These are phyloP conservation scores for Lindgomyces ingoldianus DNA, from an alignment of 495 filamentous ascomycete species.

Conservation along the genomic window DNA sequence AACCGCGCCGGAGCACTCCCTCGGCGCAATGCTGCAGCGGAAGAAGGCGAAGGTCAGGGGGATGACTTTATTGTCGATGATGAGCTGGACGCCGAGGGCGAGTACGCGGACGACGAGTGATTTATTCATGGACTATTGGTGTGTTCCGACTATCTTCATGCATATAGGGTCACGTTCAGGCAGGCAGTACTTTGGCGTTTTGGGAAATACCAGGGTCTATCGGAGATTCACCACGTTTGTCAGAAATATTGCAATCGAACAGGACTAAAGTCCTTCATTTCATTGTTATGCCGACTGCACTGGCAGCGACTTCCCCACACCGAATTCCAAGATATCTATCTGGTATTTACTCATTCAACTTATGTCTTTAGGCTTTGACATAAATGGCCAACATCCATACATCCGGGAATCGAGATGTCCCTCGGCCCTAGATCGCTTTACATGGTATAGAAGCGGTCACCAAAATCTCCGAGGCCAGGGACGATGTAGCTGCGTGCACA, in stretches of 20 bases:
- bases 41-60: conserved; percentile 37
- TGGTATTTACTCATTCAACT: no score
- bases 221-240: neutral
- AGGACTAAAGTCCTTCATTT: neutral
- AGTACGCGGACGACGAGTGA: conserved; percentile 47
- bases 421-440: no score
- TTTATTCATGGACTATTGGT: neutral
- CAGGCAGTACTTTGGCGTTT: neutral
- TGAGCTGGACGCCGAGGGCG: conserved; percentile 46
- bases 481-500: conserved; percentile 76
- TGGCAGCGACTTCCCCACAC: no score
- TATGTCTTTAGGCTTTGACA: no score
- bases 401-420: no score
- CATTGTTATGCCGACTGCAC: no score
- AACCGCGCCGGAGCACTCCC: conserved; percentile 20
- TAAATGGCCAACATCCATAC: no score
- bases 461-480: conserved; percentile 94
- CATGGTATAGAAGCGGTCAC: conserved; percentile 93
- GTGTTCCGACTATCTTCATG: neutral
- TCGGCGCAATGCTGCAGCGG: conserved; percentile 35
- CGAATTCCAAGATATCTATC: neutral
- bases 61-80: conserved; percentile 43
- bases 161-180: neutral
- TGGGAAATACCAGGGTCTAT: neutral
- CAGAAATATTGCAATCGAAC: neutral